These are phyloP conservation scores for Macrolepiota fuliginosa DNA, from an alignment of 768 basidiomycete genomes.

Conservation along the genomic window DNA sequence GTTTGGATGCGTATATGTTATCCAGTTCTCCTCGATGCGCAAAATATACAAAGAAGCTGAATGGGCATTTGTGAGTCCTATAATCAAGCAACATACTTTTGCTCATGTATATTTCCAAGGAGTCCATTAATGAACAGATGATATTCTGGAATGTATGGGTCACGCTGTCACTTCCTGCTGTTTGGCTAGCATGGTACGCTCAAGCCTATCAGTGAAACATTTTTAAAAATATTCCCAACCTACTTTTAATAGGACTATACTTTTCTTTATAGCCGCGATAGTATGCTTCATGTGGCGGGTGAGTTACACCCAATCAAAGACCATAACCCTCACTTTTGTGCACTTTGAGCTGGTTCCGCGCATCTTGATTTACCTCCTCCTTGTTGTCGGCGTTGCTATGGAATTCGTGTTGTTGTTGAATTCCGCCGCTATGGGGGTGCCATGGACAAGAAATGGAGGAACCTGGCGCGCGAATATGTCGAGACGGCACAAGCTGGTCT, in stretches of 20 bases:
- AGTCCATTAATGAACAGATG: not conserved
- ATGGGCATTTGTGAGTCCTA: conserved; percentile 42
- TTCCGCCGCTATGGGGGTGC: conserved; percentile 46
- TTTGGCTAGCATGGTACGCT: conserved; percentile 57
- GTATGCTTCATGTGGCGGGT: conserved; percentile 10
- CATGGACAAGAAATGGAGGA: conserved; percentile 26
- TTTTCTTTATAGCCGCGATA: conserved; percentile 7
- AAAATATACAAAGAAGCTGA: conserved; percentile 58
- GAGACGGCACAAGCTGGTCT: not conserved
- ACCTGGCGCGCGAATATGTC: conserved; percentile 15
- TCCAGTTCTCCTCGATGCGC: conserved; percentile 62
- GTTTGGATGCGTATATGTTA: conserved; percentile 60
- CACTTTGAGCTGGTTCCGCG: conserved; percentile 34
- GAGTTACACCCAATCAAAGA: conserved; percentile 40
- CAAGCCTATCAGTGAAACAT: too few species aligned
- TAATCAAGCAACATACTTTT: not conserved
- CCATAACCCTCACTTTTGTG: too few species aligned
- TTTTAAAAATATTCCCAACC: not conserved
- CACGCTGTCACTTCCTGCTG: conserved; percentile 54
- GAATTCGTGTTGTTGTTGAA: conserved; percentile 46
- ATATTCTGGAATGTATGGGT: conserved; percentile 66
- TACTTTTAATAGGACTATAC: not conserved
- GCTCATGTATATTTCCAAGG: not conserved
- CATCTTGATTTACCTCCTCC: conserved; percentile 43
- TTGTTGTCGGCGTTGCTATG: conserved; percentile 53